A percentile compares a stretch with the other conserved stretches of the same genome.
Evolutionary conservation across 139 green algal species (phyloP).

Genomic region (Marvania coccoides): DNA sequence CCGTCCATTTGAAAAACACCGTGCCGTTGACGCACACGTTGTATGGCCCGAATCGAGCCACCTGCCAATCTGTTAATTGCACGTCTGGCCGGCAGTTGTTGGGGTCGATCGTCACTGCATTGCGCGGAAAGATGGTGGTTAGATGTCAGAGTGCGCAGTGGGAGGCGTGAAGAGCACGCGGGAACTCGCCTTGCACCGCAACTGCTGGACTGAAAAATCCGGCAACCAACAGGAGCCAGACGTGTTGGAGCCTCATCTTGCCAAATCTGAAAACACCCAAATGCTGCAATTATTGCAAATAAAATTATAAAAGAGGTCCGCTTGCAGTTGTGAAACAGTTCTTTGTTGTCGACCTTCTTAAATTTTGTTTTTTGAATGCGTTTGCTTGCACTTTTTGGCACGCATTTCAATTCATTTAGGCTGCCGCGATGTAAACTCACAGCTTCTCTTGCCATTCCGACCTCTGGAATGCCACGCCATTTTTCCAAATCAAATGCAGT

Average conservation of each 20-base stretch:
- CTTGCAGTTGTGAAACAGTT: too few relatives aligned
- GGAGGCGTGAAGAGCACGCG: background rate
- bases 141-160: too few relatives aligned
- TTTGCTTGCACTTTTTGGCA: too few relatives aligned
- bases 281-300: background rate
- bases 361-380: too few relatives aligned
- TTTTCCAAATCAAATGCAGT: too few relatives aligned
- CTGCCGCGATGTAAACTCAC: too few relatives aligned
- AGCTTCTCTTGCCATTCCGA: too few relatives aligned
- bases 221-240: too few relatives aligned
- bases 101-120: background rate
- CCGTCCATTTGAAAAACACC: constrained; percentile 11
- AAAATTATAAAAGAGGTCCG: background rate
- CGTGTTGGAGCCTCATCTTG: too few relatives aligned
- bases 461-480: too few relatives aligned
- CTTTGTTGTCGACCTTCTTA: too few relatives aligned
- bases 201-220: background rate
- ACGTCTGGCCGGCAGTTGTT: background rate
- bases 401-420: too few relatives aligned
- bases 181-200: constrained; percentile 10
- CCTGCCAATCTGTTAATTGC: background rate
- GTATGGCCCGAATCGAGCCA: constrained; percentile 2
- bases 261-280: background rate
- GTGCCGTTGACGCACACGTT: background rate
- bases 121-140: background rate